Conservation (phyloP, 495 filamentous ascomycete genomes). For the Aspergillus biplanus region DNA sequence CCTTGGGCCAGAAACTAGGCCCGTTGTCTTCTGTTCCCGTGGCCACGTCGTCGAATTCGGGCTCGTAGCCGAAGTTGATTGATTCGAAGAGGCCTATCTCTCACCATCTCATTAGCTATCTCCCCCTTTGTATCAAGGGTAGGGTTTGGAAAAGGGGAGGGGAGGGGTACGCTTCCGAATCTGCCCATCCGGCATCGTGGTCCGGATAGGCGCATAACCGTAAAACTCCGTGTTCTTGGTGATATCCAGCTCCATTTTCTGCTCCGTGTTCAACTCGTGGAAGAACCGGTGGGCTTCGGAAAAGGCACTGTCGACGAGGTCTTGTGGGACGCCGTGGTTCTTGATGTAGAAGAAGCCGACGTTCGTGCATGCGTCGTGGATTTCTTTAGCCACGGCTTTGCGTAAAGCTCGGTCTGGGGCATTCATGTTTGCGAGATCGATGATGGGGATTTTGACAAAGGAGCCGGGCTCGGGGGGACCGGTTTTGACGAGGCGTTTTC, state of each 20-base stretch:
- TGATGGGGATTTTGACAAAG: constrained; percentile 1
- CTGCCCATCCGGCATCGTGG: background rate
- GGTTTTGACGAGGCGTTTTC: background rate
- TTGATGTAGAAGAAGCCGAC: constrained; percentile 17
- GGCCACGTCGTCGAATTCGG: background rate
- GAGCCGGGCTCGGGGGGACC: background rate
- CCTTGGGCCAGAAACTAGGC: constrained; percentile 1
- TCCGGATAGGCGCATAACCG: background rate
- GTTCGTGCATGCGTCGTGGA: constrained; percentile 11
- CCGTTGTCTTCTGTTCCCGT: background rate
- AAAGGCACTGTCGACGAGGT: constrained; percentile 13
- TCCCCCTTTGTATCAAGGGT: background rate
- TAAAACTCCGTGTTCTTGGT: constrained; percentile 1
- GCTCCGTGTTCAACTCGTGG: background rate
- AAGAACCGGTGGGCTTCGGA: background rate
- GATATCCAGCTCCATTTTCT: constrained; percentile 1
- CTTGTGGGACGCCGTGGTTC: constrained; percentile 17
- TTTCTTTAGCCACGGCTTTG: constrained; percentile 4
- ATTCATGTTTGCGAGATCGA: background rate
- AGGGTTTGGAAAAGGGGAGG: background rate
- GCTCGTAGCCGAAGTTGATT: background rate
- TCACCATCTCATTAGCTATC: background rate
- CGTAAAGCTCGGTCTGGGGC: background rate
- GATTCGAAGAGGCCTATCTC: background rate
- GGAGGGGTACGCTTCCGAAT: background rate